Evolutionary conservation across 306 rosid species (phyloP).

Genomic region (Lablab purpureus): DNA sequence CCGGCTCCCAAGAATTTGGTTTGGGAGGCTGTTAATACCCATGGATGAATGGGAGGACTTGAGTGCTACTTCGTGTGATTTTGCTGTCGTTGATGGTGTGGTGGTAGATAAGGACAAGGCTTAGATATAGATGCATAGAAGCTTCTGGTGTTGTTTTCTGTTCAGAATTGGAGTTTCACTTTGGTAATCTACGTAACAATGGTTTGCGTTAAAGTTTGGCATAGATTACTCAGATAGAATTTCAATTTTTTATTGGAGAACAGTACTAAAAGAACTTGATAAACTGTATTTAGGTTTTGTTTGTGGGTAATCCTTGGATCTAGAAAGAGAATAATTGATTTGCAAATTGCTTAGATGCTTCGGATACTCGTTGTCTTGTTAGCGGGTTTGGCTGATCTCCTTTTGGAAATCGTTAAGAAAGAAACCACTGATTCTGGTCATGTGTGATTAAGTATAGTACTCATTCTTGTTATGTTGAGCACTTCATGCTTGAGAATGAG

Average conservation of each 20-base stretch:
- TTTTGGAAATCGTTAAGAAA: slow-evolving; percentile 43
- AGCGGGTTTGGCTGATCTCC: slow-evolving; percentile 31
- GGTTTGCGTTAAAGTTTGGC: not conserved
- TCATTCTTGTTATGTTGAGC: slow-evolving; percentile 30
- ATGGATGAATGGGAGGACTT: slow-evolving; percentile 57
- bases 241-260: not conserved
- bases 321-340: slow-evolving; percentile 51
- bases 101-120: not conserved
- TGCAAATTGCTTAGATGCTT: slow-evolving; percentile 56
- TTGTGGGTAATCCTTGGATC: slow-evolving; percentile 41
- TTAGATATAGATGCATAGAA: not conserved
- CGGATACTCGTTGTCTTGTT: slow-evolving; percentile 37
- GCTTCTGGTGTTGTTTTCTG: not conserved
- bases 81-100: slow-evolving; percentile 45
- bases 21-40: slow-evolving; percentile 85
- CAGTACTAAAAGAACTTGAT: not conserved
- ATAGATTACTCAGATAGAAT: not conserved
- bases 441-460: slow-evolving; percentile 39
- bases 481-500: slow-evolving; percentile 40
- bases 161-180: not conserved
- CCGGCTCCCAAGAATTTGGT: slow-evolving; percentile 67
- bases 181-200: not conserved
- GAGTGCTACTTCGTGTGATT: slow-evolving; percentile 39
- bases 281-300: not conserved
- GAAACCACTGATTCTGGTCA: slow-evolving; percentile 30